Base-by-base conservation (phyloP, 2,329 filamentous ascomycete species). In the Monosporascus sp. region DNA sequence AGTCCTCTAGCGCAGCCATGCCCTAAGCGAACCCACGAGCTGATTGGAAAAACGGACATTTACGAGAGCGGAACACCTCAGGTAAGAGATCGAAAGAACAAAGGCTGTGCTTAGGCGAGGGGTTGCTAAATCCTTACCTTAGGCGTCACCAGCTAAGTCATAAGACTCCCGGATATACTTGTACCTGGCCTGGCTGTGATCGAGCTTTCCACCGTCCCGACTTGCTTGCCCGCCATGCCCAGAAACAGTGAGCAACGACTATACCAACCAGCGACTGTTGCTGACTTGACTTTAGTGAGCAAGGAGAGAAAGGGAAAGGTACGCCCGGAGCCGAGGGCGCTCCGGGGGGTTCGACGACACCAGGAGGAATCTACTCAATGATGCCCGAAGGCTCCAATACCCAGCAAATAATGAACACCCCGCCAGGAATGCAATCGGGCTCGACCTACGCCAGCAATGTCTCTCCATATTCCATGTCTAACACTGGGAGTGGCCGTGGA, bases 111-210 rank as follows among this genome's bases (percentile, higher is more conserved):
- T 41, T 35, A 18, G 20, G 51, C 46, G 24, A 14, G 41, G 22
- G 17, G 37, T 54, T 50, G 56, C 67, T 71, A 60, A 69, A 62
- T 54, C 41, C 36, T 48, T 20, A 54, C 44, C 52, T 15, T 53
- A 84, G 82, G 62, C 79, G 82, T 51, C 82, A 86, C 65, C 79
- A 85, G 65, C 67, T 83, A 39, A 83, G 80, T 60, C 82, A 86
- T 64, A 72, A 77, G 52, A 77, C 74, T 50, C 79, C 83, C 25
- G 72, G 74, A 44, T 76, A 77, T 59, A 68, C 69, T 38, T 86
- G 83, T 56, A 71, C 67, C 3, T 73, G 77, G 52, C 73, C 76
- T 17, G 76, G 78, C 39, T 86, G 83, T 63, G 79, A 77, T 39
- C 78, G 77, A 56, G 71, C 74, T 15, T 86, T 86, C 57, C 77